Percentiles rank a stretch among this genome's conserved stretches.
Evolutionary conservation across 768 basidiomycete genomes (phyloP).

Genomic region (Leucocoprinus sp.): DNA sequence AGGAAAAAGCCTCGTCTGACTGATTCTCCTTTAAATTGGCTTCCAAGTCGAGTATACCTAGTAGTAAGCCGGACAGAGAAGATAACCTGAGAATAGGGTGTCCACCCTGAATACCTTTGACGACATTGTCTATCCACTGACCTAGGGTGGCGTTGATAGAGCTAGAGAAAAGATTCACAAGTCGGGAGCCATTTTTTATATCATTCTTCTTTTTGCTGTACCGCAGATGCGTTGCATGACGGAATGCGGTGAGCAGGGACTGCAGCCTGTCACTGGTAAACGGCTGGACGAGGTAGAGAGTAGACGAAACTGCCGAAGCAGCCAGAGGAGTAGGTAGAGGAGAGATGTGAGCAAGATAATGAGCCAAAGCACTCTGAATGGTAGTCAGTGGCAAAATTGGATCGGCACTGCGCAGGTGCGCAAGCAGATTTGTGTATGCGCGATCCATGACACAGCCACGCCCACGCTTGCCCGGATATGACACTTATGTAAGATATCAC

Average conservation of each 20-base stretch:
- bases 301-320: slow-evolving; percentile 47
- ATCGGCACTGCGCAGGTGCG: slow-evolving; percentile 40
- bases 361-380: slow-evolving; percentile 47
- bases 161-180: slow-evolving; percentile 28
- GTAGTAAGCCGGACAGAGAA: slow-evolving; percentile 53
- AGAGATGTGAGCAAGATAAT: slow-evolving; percentile 43
- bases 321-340: slow-evolving; percentile 51
- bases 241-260: slow-evolving; percentile 45
- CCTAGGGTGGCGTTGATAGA: slow-evolving; percentile 32
- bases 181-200: slow-evolving; percentile 23
- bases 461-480: background rate
- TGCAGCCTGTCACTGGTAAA: slow-evolving; percentile 40
- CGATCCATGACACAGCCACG: background rate
- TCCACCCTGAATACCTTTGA: slow-evolving; percentile 60
- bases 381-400: slow-evolving; percentile 38
- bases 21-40: slow-evolving; percentile 19
- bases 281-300: slow-evolving; percentile 39
- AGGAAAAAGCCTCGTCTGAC: slow-evolving; percentile 3
- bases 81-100: slow-evolving; percentile 54
- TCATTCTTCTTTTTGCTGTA: slow-evolving; percentile 32
- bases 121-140: slow-evolving; percentile 43
- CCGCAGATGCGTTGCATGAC: slow-evolving; percentile 52
- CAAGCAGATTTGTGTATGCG: slow-evolving; percentile 32
- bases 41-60: slow-evolving; percentile 54
- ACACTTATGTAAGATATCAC: too few relatives aligned